phyloP scores from a whole-genome alignment of 768 basidiomycete genomes.

The Termitomyces sp. region DNA sequence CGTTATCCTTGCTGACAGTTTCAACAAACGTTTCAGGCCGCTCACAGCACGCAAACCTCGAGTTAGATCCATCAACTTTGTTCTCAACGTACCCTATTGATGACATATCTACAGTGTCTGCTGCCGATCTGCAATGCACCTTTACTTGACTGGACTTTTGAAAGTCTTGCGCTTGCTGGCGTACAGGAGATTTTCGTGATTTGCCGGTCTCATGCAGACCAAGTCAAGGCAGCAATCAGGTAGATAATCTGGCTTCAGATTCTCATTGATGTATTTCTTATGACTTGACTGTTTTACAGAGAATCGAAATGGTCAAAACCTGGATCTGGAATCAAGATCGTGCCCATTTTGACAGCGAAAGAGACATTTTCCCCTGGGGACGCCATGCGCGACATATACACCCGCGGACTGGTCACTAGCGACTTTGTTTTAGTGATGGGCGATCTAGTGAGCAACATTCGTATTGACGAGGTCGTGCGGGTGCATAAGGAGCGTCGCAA shows the following conservation, averaged over 20 bases:
- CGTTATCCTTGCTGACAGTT: slow-evolving; percentile 93
- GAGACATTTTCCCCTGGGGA: slow-evolving; percentile 88
- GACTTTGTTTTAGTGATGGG: slow-evolving; percentile 92
- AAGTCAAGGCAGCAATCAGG: slow-evolving; percentile 83
- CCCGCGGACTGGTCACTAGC: slow-evolving; percentile 81
- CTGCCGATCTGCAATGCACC: slow-evolving; percentile 93
- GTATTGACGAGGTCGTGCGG: slow-evolving; percentile 84
- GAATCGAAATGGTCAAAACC: slow-evolving; percentile 85
- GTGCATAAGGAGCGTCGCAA: slow-evolving; percentile 86
- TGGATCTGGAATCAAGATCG: slow-evolving; percentile 75
- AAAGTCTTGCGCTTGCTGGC: slow-evolving; percentile 89
- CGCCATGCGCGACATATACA: slow-evolving; percentile 92
- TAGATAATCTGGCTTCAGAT: slow-evolving; percentile 37
- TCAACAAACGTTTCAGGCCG: slow-evolving; percentile 90
- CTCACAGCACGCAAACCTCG: slow-evolving; percentile 86
- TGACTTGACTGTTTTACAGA: slow-evolving; percentile 23
- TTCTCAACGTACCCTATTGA: slow-evolving; percentile 9
- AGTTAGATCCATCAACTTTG: slow-evolving; percentile 40
- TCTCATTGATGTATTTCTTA: slow-evolving; percentile 10
- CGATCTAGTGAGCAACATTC: slow-evolving; percentile 90
- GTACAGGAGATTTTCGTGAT: slow-evolving; percentile 97
- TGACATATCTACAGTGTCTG: slow-evolving; percentile 58
- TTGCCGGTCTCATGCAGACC: slow-evolving; percentile 85
- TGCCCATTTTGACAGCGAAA: slow-evolving; percentile 82
- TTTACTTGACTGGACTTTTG: slow-evolving; percentile 94